Conservation (phyloP, 805 yeast species). For the Myxozyma neglecta region DNA sequence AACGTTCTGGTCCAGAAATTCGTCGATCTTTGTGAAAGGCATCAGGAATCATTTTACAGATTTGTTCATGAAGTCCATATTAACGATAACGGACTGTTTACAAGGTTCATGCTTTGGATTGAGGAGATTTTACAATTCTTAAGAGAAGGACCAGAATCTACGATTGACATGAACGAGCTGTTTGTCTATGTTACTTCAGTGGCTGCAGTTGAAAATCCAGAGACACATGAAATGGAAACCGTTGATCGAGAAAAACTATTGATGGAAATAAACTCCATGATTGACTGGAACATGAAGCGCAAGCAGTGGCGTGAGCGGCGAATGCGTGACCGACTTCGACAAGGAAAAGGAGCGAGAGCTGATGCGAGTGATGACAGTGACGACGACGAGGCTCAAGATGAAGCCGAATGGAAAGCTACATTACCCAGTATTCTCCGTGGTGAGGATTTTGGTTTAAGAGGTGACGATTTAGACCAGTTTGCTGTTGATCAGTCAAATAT, state of each 20-base stretch:
- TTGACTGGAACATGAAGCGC: conserved; percentile 42
- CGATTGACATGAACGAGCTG: conserved; percentile 33
- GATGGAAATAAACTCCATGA: conserved; percentile 45
- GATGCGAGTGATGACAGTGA: conserved; percentile 34
- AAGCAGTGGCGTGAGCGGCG: conserved; percentile 39
- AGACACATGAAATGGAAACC: conserved; percentile 26
- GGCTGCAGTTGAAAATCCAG: conserved; percentile 4
- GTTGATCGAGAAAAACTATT: conserved; percentile 38
- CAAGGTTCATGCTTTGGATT: conserved; percentile 72
- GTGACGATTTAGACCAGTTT: conserved; percentile 50
- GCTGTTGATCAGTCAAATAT: conserved; percentile 39
- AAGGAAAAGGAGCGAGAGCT: conserved; percentile 29
- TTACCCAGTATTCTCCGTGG: conserved; percentile 46
- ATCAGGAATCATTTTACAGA: conserved; percentile 67
- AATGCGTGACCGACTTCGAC: conserved; percentile 26
- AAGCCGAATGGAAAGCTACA: conserved; percentile 48
- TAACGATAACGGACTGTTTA: conserved; percentile 75
- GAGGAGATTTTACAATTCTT: conserved; percentile 63
- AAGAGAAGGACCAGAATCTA: conserved; percentile 49
- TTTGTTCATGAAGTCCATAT: conserved; percentile 80
- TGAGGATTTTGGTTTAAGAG: conserved; percentile 51
- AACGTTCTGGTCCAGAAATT: conserved; percentile 67
- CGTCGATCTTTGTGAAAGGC: conserved; percentile 63
- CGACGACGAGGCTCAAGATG: conserved; percentile 36
- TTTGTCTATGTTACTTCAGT: conserved; percentile 14